Conservation (phyloP, 2,329 filamentous ascomycete species). For the Xylariaceae sp. region DNA sequence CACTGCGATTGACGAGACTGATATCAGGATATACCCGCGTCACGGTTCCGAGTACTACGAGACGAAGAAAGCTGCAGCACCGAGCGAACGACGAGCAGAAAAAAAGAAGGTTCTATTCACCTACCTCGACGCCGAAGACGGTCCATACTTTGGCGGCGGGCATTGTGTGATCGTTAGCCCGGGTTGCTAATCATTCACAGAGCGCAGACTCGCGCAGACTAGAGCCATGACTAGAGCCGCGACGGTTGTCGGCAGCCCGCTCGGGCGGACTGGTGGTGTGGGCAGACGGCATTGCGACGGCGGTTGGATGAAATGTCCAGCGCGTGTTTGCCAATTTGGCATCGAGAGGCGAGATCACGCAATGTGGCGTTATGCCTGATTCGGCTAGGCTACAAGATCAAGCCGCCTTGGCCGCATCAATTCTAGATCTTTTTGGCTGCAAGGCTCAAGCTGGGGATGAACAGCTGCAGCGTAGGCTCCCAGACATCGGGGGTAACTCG, state of each 20-base stretch:
- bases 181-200: background rate
- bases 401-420: background rate
- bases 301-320: conserved; percentile 11
- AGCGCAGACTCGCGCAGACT: background rate
- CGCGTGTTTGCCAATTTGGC: conserved; percentile 7
- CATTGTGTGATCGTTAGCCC: conserved; percentile 23
- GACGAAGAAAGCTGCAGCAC: conserved; percentile 3
- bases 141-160: conserved; percentile 21
- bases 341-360: conserved; percentile 18
- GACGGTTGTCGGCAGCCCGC: conserved; percentile 21
- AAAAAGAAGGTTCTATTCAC: conserved; percentile 11
- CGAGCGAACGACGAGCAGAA: conserved; percentile 12
- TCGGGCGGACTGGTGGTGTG: conserved; percentile 17
- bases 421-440: too few species aligned
- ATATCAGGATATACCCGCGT: conserved; percentile 1
- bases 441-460: too few species aligned
- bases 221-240: conserved; percentile 17
- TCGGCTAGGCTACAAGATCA: conserved; percentile 1
- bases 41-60: background rate
- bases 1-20: background rate
- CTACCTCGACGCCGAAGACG: conserved; percentile 26
- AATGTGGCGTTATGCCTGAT: conserved; percentile 13
- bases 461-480: too few species aligned
- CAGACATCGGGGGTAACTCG: too few species aligned
- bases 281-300: conserved; percentile 12